Base-by-base conservation (phyloP, 2,329 filamentous ascomycete genomes). In the Parastagonospora avenae region DNA sequence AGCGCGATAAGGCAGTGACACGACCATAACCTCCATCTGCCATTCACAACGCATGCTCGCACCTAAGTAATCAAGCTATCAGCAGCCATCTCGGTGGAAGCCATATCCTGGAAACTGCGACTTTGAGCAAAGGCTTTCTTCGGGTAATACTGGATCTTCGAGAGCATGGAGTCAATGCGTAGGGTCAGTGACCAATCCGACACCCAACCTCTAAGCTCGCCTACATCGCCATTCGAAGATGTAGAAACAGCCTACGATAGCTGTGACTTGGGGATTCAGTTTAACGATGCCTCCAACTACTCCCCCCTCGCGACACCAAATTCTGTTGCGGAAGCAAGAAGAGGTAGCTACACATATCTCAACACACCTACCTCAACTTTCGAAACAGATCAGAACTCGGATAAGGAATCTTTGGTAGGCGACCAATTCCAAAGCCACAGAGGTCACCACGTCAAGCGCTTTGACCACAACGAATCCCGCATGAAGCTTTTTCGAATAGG, bases 401-500 rank as follows among this genome's bases (percentile, higher is more conserved):
- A 62, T 37, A 64, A 55, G 9, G 55, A 58, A 8, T 65, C 62
- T 11, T 41, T 63, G 3, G 37, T 60, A 9, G 54, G 54, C 4
- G 19, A 51, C 8, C 49, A 51, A 12, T 48, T 55, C 19, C 46
- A 54, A 8, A 48, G 49, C 37, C 55, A 46, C 4, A 47, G 48
- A 2, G 24, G 32, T 24, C 50, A 56, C 10, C 57, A 50, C 16
- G 54, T 60, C 11, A 71, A 71, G 44, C 61, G 51, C 8, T 72
- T 71, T 42, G 64, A 71, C 15, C 65, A 72, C 41, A 64, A 62
- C n/a, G 60, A 67, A 19, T 60, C 69, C 1, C 57, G 70, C 8
- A 68, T 63, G 10, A 57, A 58, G 4, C 52, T 73, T 2, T 46
- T 72, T 42, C 65, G 62, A 24, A 64, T 54, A 0, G 70, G 70